Evolutionary conservation across 164 flowering plant genomes (phyloP), one percentile per base, ranked within the genome.

Genomic region (Echeveria elegans): DNA sequence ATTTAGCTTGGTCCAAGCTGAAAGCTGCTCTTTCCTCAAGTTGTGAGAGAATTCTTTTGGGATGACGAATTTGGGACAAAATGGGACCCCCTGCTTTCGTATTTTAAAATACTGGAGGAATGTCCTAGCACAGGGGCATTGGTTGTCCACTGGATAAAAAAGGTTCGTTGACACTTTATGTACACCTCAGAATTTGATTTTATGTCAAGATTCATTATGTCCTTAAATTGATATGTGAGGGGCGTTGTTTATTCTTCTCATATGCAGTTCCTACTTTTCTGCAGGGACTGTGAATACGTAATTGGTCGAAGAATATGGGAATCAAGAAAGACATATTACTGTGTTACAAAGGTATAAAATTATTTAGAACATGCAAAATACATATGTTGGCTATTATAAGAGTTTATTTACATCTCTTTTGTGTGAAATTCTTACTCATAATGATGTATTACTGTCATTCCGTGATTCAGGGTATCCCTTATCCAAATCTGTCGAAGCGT

Each of bases 31-130:
- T 43, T 15, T 68, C 87, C 96, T 5, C 97, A 94, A 76, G 26
- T 89, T 72, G 96, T 91, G 43, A 89, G 96, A 76, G 99, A 91
- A 82, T 94, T 94, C 76, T 94, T 94, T 68, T 93, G 98, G 98
- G 98, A 89, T 78, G 97, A 93, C 75, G 98, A 93, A 67, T 89
- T 90, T 75, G 87, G 98, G 36, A 81, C 86, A 34, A 90, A 89
- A 77, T 93, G 98, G 97, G 98, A 93, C 78, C 88, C 84, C 56
- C 90, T 93, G 98, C 90, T 93, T 64, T 60, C 79, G 9, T 74
- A 88, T 70, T 75, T 78, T 66, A 83, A 91, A 88, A 76, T 81
- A 66, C 78, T 94, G 75, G 86, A 94, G 81, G 97, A 89, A 68
- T 79, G 77, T 72, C 88, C 92, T 59, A 77, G 64, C 36, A 83